A percentile compares a stretch with the other conserved stretches of the same genome.
phyloP scores from a whole-genome alignment of 1,284 basidiomycete species.

The Trametes sp. region DNA sequence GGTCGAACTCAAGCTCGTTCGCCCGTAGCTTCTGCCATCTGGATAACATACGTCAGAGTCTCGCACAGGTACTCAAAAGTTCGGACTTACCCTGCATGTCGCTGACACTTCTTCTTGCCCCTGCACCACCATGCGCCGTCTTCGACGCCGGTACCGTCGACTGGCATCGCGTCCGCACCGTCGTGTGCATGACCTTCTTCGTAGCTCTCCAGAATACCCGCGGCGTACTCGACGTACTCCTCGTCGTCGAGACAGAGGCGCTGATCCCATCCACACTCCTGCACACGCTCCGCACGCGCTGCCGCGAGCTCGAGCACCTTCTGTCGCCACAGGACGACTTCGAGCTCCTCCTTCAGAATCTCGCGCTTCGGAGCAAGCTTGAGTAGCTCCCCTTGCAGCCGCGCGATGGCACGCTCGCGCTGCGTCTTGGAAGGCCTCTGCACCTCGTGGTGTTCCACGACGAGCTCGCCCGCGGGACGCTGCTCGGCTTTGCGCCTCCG shows the following conservation, averaged over 20 bases:
- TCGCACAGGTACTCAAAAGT: background rate
- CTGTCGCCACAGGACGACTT: slow-evolving; percentile 72
- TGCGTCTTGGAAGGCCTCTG: slow-evolving; percentile 44
- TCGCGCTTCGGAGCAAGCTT: slow-evolving; percentile 65
- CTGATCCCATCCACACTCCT: slow-evolving; percentile 85
- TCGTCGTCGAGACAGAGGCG: slow-evolving; percentile 81
- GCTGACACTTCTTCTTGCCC: slow-evolving; percentile 76
- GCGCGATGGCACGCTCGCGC: slow-evolving; percentile 58
- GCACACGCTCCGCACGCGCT: slow-evolving; percentile 62
- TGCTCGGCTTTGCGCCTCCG: slow-evolving; percentile 44
- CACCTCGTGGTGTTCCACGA: slow-evolving; percentile 30
- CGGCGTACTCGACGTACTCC: slow-evolving; percentile 73
- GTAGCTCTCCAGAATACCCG: slow-evolving; percentile 71
- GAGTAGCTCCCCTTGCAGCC: slow-evolving; percentile 59
- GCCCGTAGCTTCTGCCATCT: slow-evolving; percentile 83
- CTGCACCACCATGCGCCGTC: slow-evolving; percentile 77
- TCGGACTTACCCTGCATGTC: slow-evolving; percentile 70
- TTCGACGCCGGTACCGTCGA: slow-evolving; percentile 47
- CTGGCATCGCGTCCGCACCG: slow-evolving; percentile 50
- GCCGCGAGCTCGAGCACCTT: slow-evolving; percentile 68
- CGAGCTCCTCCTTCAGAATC: slow-evolving; percentile 69
- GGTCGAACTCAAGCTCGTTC: slow-evolving; percentile 76
- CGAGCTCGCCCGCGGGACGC: slow-evolving; percentile 8
- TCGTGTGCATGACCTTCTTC: slow-evolving; percentile 52
- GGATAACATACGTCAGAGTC: slow-evolving; percentile 16